Base-by-base conservation (phyloP, 2,329 filamentous ascomycete genomes). In the Penicillium thymicola region DNA sequence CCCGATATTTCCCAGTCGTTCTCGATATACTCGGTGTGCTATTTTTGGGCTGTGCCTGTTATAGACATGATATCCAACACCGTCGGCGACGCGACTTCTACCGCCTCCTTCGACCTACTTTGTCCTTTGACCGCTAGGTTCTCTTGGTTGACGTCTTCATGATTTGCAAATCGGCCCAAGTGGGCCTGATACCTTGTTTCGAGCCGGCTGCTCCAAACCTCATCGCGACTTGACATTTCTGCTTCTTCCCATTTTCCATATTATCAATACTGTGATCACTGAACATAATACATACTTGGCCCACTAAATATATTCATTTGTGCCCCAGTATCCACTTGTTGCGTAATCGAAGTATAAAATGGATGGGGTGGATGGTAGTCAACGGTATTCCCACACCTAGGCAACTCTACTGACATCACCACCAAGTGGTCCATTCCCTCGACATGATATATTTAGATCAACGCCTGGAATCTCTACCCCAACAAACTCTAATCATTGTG, bases 201-300 rank as follows among this genome's bases (percentile, higher is more conserved):
- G 23, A 45, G 27, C 40, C 38, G 25, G 43, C 23, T 14, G 18
- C 21, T 42, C 51, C 10, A 32, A 11, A 28, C 45, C 50, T 40
- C 51, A 54, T 57, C 23, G 34, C 50, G 32, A 27, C 28, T 38
- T 18, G 45, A 40, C 25, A 11, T 36, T 25, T 46, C 47, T 18
- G 30, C 18, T 25, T 38, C 16, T 43, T 34, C 27, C 44, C 34
- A 40, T 3, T 44, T 54, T 56, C 27, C 54, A 45, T 60, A 50
- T 62, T 37, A 57, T 51, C 56, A 58, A 54, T 42, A 25, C 38
- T 45, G 32, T 25, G 32, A 23, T 34, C 30, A 51, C 40, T 52
- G 61, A 61, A 65, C 57, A 63, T 65, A 64, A 55, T 57, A 41
- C 10, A 27, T 45, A 34, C 27, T 18, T 16, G 25, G 38, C 16